Base-by-base conservation (phyloP, 2,329 filamentous ascomycete genomes). In the Colletotrichum trifolii region DNA sequence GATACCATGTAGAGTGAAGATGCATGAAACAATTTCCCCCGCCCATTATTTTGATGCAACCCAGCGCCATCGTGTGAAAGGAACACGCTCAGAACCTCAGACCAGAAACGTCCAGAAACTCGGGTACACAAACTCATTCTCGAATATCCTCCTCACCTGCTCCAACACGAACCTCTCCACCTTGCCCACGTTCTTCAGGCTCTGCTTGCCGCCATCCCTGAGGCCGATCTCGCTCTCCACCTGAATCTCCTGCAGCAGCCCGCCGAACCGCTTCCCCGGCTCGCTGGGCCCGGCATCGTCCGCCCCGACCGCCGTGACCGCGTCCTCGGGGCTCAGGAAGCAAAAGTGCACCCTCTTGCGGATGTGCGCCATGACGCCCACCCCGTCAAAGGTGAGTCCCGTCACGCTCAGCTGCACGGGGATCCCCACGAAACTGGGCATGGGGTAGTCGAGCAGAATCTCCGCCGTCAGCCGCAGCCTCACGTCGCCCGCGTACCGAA, bases 51-150 rank as follows among this genome's bases (percentile, higher is more conserved):
- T 34, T 17, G 38, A 40, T 55, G 55, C 25, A 25, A 25, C 25
- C 25, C 25, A 25, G 25, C 25, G 25, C 25, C 25, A 25, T 25
- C 25, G 25, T 15, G 39, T 12, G 40, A 45, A 25, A 36, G 38
- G 43, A 46, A 46, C 15, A 17, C 10, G 17, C 47, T 33, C 42
- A 8, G 17, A 39, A 17, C 38, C 7, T 34, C 57, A 68, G 8
- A 98, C 90, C 72, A 99, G 81, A 77, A 98, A 97, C 1, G 95
- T 98, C 94, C 95, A 98, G 78, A 96, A 98, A 78, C 94, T 97
- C 48, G 96, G 96, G 80, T 97, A 98, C 67, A 98, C 94, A 80
- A 98, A 96, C 77, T 99, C 96, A 75, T 98, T 96, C 79, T 99
- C 96, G 73, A 99, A 98, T 71, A 99, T 98, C 73, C 94, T 88